Percentiles rank a stretch among this genome's conserved stretches.
Conservation (phyloP, 2,329 filamentous ascomycete species). For the Colletotrichum simmondsii region DNA sequence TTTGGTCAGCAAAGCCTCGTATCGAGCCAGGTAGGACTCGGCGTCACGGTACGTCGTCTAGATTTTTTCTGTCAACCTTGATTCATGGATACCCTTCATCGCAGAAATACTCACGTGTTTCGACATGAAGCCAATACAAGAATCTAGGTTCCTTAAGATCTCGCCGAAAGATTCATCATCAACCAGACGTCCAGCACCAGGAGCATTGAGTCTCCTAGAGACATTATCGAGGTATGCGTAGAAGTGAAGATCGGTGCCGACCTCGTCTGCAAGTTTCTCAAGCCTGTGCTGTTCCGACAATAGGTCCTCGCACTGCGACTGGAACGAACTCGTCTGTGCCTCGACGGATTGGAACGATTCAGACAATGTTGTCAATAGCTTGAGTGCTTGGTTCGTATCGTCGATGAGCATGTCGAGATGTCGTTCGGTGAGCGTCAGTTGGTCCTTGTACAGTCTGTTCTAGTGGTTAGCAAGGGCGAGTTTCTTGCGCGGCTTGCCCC, state of each 20-base stretch:
- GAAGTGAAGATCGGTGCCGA: slow-evolving; percentile 91
- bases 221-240: slow-evolving; percentile 94
- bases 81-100: not conserved
- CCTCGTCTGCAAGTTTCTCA: slow-evolving; percentile 81
- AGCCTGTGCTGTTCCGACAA: slow-evolving; percentile 84
- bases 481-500: not conserved
- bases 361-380: slow-evolving; percentile 81
- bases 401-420: slow-evolving; percentile 84
- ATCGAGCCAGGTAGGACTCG: slow-evolving; percentile 87
- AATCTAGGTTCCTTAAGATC: slow-evolving; percentile 87
- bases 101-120: slow-evolving; percentile 71
- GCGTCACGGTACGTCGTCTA: slow-evolving; percentile 88
- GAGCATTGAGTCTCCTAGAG: slow-evolving; percentile 89
- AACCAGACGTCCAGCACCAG: slow-evolving; percentile 87
- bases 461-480: not conserved
- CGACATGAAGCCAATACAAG: slow-evolving; percentile 93
- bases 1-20: slow-evolving; percentile 81
- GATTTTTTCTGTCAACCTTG: not conserved
- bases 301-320: slow-evolving; percentile 89
- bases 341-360: slow-evolving; percentile 90
- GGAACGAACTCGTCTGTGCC: slow-evolving; percentile 90
- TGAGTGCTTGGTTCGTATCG: slow-evolving; percentile 81
- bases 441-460: slow-evolving; percentile 78
- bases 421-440: slow-evolving; percentile 81
- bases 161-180: slow-evolving; percentile 87